These are phyloP conservation scores for Termitomyces bulborhizus DNA, from an alignment of 768 basidiomycete genomes.

Conservation along the genomic window DNA sequence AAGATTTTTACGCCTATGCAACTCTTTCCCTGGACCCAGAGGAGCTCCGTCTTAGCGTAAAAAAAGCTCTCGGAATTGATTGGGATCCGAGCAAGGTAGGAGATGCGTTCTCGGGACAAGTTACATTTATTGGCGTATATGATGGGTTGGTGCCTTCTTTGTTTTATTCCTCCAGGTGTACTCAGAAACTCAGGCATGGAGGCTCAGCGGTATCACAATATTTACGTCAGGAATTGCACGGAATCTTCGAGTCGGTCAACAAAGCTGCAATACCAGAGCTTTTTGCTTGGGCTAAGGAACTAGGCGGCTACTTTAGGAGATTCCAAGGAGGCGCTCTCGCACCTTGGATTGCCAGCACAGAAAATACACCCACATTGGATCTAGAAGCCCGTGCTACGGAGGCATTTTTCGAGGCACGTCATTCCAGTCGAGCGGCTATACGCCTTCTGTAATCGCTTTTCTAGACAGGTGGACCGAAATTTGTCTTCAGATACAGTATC, in stretches of 20 bases:
- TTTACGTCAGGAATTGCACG: constrained; percentile 79
- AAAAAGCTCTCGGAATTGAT: constrained; percentile 53
- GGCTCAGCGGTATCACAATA: constrained; percentile 87
- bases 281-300: constrained; percentile 67
- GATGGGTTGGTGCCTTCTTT: constrained; percentile 60
- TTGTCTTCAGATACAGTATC: constrained; percentile 65
- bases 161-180: not conserved
- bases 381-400: constrained; percentile 82
- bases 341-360: constrained; percentile 50
- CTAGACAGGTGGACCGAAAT: constrained; percentile 62
- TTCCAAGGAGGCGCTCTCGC: constrained; percentile 76
- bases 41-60: constrained; percentile 62
- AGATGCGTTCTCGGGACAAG: constrained; percentile 62
- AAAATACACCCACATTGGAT: constrained; percentile 42
- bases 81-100: constrained; percentile 64
- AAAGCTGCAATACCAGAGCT: constrained; percentile 70
- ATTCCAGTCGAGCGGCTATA: not conserved
- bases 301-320: constrained; percentile 89
- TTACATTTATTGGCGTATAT: constrained; percentile 84
- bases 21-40: constrained; percentile 70
- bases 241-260: constrained; percentile 73
- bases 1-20: constrained; percentile 78
- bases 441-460: not conserved
- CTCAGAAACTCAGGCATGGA: constrained; percentile 59
- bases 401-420: constrained; percentile 78